Evolutionary conservation across 352 stramenopile genomes (phyloP), one percentile per base, ranked within the genome.

Genomic region (Phytopythium mirpurense): DNA sequence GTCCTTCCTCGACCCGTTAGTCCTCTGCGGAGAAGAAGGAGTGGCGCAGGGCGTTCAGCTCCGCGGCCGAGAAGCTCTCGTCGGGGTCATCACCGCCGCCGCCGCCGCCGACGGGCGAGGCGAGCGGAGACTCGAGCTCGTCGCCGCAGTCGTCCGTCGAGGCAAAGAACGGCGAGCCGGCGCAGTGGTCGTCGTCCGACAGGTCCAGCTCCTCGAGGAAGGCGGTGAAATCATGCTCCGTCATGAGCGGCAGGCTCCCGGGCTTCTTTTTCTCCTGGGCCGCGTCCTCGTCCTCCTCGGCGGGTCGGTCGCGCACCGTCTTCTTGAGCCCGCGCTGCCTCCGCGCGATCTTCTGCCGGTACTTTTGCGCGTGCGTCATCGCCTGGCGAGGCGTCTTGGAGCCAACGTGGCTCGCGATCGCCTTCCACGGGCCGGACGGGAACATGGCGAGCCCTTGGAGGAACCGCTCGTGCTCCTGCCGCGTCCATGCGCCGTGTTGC

Each of bases 361-460:
- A 97, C 65, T 98, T 98, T 68, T 98, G 93, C 12, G 90, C 93
- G 58, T 98, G 91, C 5, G 75, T 92, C 71, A 81, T 81, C 24
- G 96, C 96, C 62, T 98, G 95, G 4, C 92, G 88, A 14, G 88
- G 51, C 4, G 72, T 86, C 48, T 77, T 78, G 36, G 68, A 76
- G 37, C 72, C 64, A 11, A 86, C 58, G 49, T 69, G 69, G 23
- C 57, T 55, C 14, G 74, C 74, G 40, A 86, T 78, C 31, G 51
- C 53, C 38, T 80, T 79, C 74, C 71, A 85, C 4, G 69, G 74
- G 0, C 71, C 74, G 3, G 57, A 51, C 34, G 71, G 71, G 63
- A 75, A 82, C 55, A 68, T 49, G 48, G 79, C 67, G 21, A 85
- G 63, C 16, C 63, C 74, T n/a, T 77, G 52, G 2, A 85, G 58